Base-by-base conservation (phyloP, 257 asterid genomes). In the Lycium barbarum region DNA sequence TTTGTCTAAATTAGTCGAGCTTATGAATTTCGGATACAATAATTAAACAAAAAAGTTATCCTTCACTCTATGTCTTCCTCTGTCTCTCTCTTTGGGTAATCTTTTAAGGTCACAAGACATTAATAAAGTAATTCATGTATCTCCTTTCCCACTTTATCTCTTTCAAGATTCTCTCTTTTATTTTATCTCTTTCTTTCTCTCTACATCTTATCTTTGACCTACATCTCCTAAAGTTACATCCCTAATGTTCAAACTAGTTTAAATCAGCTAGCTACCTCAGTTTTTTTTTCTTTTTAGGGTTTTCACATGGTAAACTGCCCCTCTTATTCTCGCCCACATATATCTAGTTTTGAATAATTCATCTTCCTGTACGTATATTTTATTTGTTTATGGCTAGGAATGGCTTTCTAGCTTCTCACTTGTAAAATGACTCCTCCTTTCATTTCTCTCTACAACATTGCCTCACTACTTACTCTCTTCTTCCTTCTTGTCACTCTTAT, bases 311-410 rank as follows among this genome's bases (percentile, higher is more conserved):
- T n/a, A 17, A 71, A 22, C 18, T 49, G 15, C 17, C 82, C 22
- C 58, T 76, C 81, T 74, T 74, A 59, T 66, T 66, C 20, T 35
- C 33, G 33, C 33, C 33, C 33, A 26, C 35, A 33, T 66, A 66
- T 66, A 6, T 66, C 33, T 26, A 66, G 40, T 47, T 59, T 73
- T 72, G 80, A 9, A 17, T 9, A 47, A 2, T 74, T 49, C n/a
- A 49, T 74, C 49, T 78, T 78, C 82, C 26, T 53, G 82, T 15
- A 2, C 7, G 3, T 67, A 5, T 66, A 13, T 47, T 17, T 14
- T 67, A 45, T 15, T 15, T 66, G 38, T 84, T 62, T 84, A 88
- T 86, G 90, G 83, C 86, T 67, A 36, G 62, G 51, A 79, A 82
- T 81, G 63, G 58, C 22, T 76, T 49, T 49, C 9, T 76, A 51